Percentiles rank a stretch among this genome's conserved stretches.
phyloP scores from a whole-genome alignment of 306 rosid genomes.

The Styphnolobium japonicum region DNA sequence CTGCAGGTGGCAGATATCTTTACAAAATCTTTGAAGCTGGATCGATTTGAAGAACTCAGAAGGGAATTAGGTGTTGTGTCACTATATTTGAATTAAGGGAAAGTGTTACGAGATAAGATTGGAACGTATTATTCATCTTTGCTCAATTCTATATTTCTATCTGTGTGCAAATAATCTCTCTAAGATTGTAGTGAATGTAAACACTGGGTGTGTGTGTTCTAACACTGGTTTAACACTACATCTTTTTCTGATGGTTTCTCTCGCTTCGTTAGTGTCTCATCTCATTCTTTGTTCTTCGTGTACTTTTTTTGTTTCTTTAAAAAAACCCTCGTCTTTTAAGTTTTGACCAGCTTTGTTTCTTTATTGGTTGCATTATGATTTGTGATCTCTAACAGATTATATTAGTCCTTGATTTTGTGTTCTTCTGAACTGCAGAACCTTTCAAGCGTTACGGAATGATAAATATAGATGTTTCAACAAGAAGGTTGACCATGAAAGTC shows the following conservation, averaged over 20 bases:
- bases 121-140: no score
- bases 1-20: no score
- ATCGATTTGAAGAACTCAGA: no score
- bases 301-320: not conserved
- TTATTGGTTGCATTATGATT: not conserved
- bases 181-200: no score
- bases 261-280: not conserved
- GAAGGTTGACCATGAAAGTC: conserved; percentile 23
- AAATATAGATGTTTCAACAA: conserved; percentile 25
- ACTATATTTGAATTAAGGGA: no score
- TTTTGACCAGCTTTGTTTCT: not conserved
- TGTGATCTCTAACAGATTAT: not conserved
- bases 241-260: no score
- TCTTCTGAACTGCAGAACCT: conserved; percentile 35
- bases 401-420: not conserved
- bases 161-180: no score
- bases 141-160: no score
- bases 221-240: not conserved
- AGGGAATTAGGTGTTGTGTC: no score
- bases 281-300: not conserved
- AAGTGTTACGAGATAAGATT: no score
- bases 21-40: no score
- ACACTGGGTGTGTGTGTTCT: no score
- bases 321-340: not conserved
- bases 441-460: not conserved